phyloP scores from a whole-genome alignment of 2,329 filamentous ascomycete species.

The Beauveria australis region DNA sequence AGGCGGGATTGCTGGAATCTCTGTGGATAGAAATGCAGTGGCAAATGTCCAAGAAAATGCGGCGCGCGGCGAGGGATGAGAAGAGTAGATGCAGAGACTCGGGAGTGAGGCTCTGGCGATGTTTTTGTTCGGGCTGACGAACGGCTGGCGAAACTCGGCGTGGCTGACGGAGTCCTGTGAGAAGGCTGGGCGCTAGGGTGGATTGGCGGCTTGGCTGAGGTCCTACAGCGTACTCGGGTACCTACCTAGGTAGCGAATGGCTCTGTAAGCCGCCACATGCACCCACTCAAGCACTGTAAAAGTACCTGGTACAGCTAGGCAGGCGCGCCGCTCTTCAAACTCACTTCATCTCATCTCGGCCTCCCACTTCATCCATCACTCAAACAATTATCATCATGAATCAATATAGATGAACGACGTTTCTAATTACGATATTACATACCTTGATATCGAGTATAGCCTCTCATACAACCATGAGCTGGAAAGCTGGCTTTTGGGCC shows the following conservation, averaged over 20 bases:
- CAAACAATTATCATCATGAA: neutral
- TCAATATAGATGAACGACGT: neutral
- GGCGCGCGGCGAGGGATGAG: neutral
- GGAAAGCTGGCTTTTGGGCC: constrained; percentile 20
- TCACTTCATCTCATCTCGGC: neutral
- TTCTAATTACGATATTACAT: too few relatives aligned
- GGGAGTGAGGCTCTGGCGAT: constrained; percentile 5
- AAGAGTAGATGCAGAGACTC: neutral
- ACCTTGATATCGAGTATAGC: neutral
- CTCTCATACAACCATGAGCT: constrained; percentile 35
- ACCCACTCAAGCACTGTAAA: too few relatives aligned
- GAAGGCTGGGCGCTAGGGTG: neutral
- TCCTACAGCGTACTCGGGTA: too few relatives aligned
- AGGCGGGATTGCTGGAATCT: neutral
- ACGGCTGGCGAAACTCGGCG: neutral
- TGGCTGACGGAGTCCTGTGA: neutral
- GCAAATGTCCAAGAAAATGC: neutral
- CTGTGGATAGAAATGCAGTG: neutral
- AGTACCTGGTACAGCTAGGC: too few relatives aligned
- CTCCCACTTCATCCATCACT: neutral
- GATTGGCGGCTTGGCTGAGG: too few relatives aligned
- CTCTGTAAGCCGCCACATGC: too few relatives aligned
- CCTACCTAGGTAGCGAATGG: too few relatives aligned
- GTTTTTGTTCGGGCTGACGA: constrained; percentile 9
- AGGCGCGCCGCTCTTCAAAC: neutral